Evolutionary conservation across 2,329 filamentous ascomycete genomes (phyloP).

Genomic region (Neocatenulostroma microsporum): DNA sequence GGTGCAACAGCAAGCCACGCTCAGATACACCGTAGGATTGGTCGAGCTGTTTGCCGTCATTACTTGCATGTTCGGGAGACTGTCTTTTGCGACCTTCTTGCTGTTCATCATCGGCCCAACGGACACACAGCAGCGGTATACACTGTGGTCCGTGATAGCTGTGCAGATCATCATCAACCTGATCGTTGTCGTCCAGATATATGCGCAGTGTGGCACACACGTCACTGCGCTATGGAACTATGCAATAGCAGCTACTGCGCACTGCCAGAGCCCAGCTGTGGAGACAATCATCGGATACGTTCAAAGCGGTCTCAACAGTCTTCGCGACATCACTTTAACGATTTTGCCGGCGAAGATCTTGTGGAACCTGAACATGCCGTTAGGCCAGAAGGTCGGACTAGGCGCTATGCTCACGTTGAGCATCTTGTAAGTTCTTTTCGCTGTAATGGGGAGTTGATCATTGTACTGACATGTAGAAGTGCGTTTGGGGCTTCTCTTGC

Average conservation of each 20-base stretch:
- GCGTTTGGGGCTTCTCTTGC: constrained; percentile 11
- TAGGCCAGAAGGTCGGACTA: constrained; percentile 5
- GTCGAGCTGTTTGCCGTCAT: constrained; percentile 6
- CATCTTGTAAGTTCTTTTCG: too few relatives aligned
- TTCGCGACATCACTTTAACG: constrained; percentile 8
- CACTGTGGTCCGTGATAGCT: constrained; percentile 4
- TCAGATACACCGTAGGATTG: constrained; percentile 1
- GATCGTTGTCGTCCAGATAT: constrained; percentile 6
- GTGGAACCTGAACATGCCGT: constrained; percentile 7
- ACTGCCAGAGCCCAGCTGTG: constrained; percentile 6
- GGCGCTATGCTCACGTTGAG: constrained; percentile 5
- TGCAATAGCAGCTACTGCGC: constrained; percentile 1
- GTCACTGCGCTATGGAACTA: constrained; percentile 10
- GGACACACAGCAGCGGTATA: background rate
- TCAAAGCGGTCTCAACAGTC: constrained; percentile 5
- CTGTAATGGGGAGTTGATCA: too few relatives aligned
- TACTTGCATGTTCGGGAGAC: constrained; percentile 5
- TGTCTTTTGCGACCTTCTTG: constrained; percentile 9
- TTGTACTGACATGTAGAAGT: too few relatives aligned
- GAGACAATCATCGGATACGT: constrained; percentile 7
- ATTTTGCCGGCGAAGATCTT: constrained; percentile 9
- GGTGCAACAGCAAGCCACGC: background rate
- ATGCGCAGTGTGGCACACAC: constrained; percentile 8
- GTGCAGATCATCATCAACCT: constrained; percentile 8
- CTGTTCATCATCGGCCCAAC: constrained; percentile 5